Base-by-base conservation (phyloP, 306 rosid species). In the Begonia loranthoides region DNA sequence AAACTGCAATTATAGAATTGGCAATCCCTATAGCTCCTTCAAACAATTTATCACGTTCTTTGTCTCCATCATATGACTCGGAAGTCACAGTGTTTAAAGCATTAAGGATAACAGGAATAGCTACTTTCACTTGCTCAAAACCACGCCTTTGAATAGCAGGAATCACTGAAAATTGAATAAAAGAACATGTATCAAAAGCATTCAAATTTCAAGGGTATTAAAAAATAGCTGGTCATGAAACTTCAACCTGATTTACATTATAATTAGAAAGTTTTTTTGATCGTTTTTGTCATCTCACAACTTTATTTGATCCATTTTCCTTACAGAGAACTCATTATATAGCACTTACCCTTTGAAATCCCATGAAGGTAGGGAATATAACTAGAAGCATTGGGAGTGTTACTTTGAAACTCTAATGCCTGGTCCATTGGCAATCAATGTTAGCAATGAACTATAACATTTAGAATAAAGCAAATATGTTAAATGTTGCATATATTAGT, bases 81-180 rank as follows among this genome's bases (percentile, higher is more conserved):
- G 63, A 76, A 60, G 81, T 69, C 54, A 63, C 64, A 10, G 66
- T 61, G 73, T 80, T 78, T 70, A 90, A 62, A 58, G 79, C 88
- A 68, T 73, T 70, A 54, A 90, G 80, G 62, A 82, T 75, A 64
- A 82, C 55, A 13, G 94, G 86, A 74, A 77, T 45, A 21, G 77
- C 80, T 46, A 28, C 79, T 70, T 74, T 86, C 56, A 74, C 70
- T 74, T 82, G 95, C 77, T 80, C 84, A 67, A 68, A 90, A 53
- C 78, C 94, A 69, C 70, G 99, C 83, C 83, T 90, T 66, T 47
- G 68, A 67, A 82, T 77, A 70, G 80, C 80, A 48, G 69, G 45
- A 64, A 90, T 46, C 51, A 76, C 99, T 90, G 87, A 63, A 77
- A 72, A 60, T 56, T 28, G 57, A 73, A 28, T 28, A 48, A 45